Evolutionary conservation across 495 filamentous ascomycete species (phyloP).

Genomic region (Lepraria neglecta): DNA sequence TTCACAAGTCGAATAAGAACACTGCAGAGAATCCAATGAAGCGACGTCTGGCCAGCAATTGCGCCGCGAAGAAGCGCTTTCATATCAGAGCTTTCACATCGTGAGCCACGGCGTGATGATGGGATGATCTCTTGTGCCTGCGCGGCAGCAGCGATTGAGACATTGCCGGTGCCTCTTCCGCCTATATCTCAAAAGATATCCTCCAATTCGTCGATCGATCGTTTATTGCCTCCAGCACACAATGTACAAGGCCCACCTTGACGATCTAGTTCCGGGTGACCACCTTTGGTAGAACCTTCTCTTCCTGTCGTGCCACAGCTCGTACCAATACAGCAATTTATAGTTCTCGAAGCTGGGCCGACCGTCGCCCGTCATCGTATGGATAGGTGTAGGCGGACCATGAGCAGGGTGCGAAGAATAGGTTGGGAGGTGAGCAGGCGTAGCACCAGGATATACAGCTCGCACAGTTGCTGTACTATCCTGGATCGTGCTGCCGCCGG

Average conservation of each 20-base stretch:
- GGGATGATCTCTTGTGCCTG: not conserved
- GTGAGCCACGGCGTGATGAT: constrained; percentile 1
- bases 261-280: not conserved
- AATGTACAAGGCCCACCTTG: not conserved
- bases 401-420: constrained; percentile 12
- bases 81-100: constrained; percentile 3
- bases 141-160: constrained; percentile 2
- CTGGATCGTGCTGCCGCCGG: constrained; percentile 13
- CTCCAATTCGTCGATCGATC: constrained; percentile 3
- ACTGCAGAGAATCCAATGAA: not conserved
- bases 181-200: not conserved
- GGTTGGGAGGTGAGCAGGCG: constrained; percentile 7
- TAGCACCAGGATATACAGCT: constrained; percentile 14
- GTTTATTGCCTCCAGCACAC: constrained; percentile 9
- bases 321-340: constrained; percentile 11
- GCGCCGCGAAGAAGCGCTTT: not conserved
- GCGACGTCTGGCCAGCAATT: not conserved
- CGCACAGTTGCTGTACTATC: not conserved
- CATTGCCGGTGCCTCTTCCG: constrained; percentile 1
- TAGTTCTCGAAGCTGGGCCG: constrained; percentile 5
- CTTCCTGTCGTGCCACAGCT: not conserved
- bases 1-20: no score
- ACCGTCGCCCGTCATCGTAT: constrained; percentile 11
- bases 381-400: constrained; percentile 13
- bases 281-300: constrained; percentile 9